Percentiles rank a stretch among this genome's conserved stretches.
Evolutionary conservation across 495 filamentous ascomycete species (phyloP).

Genomic region (Penicillium mononematosum): DNA sequence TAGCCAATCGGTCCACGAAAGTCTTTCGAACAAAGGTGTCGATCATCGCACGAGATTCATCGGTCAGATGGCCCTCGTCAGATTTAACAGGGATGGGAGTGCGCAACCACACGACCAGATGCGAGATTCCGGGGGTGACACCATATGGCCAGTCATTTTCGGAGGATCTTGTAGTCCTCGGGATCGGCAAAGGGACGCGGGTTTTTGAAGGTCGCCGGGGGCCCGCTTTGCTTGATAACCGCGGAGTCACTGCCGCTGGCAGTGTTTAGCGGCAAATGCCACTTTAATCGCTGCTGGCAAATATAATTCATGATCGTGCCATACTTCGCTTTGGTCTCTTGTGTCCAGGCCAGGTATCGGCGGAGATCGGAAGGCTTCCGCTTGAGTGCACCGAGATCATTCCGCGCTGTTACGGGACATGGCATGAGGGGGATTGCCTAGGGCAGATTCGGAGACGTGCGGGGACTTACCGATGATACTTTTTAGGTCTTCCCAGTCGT

Average conservation of each 20-base stretch:
- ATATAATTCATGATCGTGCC: constrained; percentile 78
- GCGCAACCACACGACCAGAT: constrained; percentile 60
- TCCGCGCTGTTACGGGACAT: constrained; percentile 48
- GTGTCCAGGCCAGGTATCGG: constrained; percentile 80
- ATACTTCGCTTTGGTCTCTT: constrained; percentile 66
- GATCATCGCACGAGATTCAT: constrained; percentile 60
- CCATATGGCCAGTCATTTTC: constrained; percentile 97
- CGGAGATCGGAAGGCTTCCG: constrained; percentile 79
- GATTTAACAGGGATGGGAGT: constrained; percentile 50
- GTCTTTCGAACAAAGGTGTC: constrained; percentile 63
- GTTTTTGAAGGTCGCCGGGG: constrained; percentile 37
- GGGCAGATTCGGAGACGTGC: constrained; percentile 9
- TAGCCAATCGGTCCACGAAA: constrained; percentile 60
- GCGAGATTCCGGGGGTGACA: constrained; percentile 62
- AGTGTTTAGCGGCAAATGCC: constrained; percentile 47
- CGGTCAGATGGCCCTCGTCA: constrained; percentile 69
- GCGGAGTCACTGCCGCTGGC: constrained; percentile 10
- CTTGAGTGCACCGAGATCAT: constrained; percentile 73
- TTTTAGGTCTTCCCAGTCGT: constrained; percentile 68
- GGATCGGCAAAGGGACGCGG: constrained; percentile 64
- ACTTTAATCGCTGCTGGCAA: constrained; percentile 67
- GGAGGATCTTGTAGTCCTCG: constrained; percentile 71
- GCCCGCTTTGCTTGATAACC: constrained; percentile 23
- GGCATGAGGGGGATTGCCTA: constrained; percentile 15
- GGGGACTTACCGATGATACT: constrained; percentile 61